A percentile compares a stretch with the other conserved stretches of the same genome.
These are phyloP conservation scores for Lolium multiflorum DNA, from an alignment of 176 grass and related monocot species.

Conservation along the genomic window DNA sequence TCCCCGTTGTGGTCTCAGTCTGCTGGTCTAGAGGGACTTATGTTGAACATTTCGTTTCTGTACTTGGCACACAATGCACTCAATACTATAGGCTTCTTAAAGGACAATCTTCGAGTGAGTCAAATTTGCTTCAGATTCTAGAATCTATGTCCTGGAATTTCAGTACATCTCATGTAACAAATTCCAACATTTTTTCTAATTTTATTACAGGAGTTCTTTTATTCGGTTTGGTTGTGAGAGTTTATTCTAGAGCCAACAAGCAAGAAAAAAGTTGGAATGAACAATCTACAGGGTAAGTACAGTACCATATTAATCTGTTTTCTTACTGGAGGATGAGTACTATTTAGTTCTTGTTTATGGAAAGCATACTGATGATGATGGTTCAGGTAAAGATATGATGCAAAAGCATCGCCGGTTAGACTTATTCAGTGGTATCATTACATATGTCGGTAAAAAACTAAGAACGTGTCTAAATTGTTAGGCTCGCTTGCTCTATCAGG, in stretches of 20 bases:
- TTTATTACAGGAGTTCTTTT: too few species aligned
- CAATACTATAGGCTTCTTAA: too few species aligned
- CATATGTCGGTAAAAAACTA: conserved; percentile 77
- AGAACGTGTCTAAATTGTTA: conserved; percentile 11
- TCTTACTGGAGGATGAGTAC: conserved; percentile 8
- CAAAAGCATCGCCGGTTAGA: conserved; percentile 83
- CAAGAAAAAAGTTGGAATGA: conserved; percentile 55
- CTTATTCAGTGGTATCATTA: conserved; percentile 92
- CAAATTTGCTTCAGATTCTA: too few species aligned
- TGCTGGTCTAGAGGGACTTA: too few species aligned
- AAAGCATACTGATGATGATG: conserved; percentile 68
- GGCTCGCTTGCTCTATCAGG: background rate
- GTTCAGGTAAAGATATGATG: conserved; percentile 79
- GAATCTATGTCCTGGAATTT: too few species aligned
- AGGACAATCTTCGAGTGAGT: too few species aligned
- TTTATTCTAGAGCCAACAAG: background rate
- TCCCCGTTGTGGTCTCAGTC: too few species aligned
- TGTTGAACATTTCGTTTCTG: too few species aligned
- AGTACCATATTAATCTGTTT: conserved; percentile 31
- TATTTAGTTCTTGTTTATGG: conserved; percentile 56
- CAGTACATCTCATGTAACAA: too few species aligned
- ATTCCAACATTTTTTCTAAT: too few species aligned
- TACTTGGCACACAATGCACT: too few species aligned
- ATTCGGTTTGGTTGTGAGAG: too few species aligned
- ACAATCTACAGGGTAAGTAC: conserved; percentile 5